These are phyloP conservation scores for Lachnellula hyalina DNA, from an alignment of 2,329 filamentous ascomycete genomes.

Conservation along the genomic window DNA sequence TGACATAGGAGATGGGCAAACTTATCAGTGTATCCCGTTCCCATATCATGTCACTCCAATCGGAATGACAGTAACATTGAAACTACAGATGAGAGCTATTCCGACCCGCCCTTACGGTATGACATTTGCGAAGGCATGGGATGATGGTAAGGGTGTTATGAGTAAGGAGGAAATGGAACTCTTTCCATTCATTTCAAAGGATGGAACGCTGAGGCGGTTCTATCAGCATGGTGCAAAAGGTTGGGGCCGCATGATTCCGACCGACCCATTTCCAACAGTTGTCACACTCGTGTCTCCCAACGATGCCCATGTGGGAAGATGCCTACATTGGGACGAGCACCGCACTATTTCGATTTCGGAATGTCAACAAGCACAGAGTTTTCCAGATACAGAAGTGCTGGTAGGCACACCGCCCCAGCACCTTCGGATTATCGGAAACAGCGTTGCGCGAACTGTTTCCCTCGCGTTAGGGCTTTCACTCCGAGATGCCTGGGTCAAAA, in stretches of 20 bases:
- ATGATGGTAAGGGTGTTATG: slow-evolving; percentile 34
- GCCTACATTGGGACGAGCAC: slow-evolving; percentile 61
- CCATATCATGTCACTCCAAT: slow-evolving; percentile 59
- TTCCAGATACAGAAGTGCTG: slow-evolving; percentile 65
- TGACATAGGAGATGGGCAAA: slow-evolving; percentile 53
- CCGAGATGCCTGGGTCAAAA: slow-evolving; percentile 48
- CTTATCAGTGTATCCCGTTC: slow-evolving; percentile 55
- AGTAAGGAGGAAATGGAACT: slow-evolving; percentile 35
- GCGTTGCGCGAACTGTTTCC: slow-evolving; percentile 64
- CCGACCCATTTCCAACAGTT: slow-evolving; percentile 56
- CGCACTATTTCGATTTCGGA: slow-evolving; percentile 62
- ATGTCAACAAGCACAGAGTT: slow-evolving; percentile 62
- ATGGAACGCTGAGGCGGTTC: slow-evolving; percentile 18
- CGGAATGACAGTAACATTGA: slow-evolving; percentile 29
- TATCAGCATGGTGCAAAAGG: slow-evolving; percentile 24
- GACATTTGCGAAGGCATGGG: slow-evolving; percentile 45
- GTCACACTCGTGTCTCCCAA: slow-evolving; percentile 46
- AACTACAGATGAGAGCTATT: slow-evolving; percentile 47
- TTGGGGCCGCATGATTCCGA: slow-evolving; percentile 49
- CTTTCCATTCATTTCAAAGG: slow-evolving; percentile 33
- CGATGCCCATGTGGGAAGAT: slow-evolving; percentile 50
- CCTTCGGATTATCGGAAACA: slow-evolving; percentile 69
- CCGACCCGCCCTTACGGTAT: slow-evolving; percentile 53
- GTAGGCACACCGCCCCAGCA: slow-evolving; percentile 52
- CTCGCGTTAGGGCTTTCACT: slow-evolving; percentile 60